These are phyloP conservation scores for Tolypocladium amazonense DNA, from an alignment of 2,329 filamentous ascomycete species.

Conservation along the genomic window DNA sequence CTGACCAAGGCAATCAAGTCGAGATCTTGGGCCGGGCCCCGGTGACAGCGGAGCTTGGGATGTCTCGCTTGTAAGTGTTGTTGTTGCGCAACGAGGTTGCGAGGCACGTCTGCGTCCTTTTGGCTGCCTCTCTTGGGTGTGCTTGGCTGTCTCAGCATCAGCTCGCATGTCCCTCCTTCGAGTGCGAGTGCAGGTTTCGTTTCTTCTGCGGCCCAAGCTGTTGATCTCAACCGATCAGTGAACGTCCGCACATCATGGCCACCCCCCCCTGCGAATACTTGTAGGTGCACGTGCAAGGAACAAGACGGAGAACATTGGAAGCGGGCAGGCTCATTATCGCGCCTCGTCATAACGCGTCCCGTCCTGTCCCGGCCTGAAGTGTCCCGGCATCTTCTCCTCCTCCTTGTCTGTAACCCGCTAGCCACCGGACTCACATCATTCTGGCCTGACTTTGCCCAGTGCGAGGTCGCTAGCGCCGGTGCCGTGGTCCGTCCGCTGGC, in stretches of 20 bases:
- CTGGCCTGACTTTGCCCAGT: not conserved
- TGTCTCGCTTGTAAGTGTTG: not conserved
- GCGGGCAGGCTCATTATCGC: no score
- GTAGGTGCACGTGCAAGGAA: not conserved
- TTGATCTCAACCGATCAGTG: not conserved
- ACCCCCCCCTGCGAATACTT: not conserved
- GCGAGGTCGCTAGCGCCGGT: not conserved
- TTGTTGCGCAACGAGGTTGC: not conserved
- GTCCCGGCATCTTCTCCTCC: not conserved
- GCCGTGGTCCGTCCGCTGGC: not conserved
- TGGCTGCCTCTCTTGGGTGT: not conserved
- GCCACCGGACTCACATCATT: not conserved
- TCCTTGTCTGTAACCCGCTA: not conserved
- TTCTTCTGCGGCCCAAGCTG: not conserved
- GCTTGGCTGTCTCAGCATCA: not conserved
- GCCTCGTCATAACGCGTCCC: no score
- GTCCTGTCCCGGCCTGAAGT: no score
- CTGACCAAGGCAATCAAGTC: not conserved
- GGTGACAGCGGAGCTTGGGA: not conserved
- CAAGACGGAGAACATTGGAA: not conserved
- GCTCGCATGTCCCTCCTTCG: not conserved
- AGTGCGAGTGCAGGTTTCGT: not conserved
- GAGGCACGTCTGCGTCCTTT: not conserved
- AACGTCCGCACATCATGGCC: not conserved
- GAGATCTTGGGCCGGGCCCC: not conserved